These are phyloP conservation scores for Leishmania arabica DNA, from an alignment of 208 protist genomes.

Conservation along the genomic window DNA sequence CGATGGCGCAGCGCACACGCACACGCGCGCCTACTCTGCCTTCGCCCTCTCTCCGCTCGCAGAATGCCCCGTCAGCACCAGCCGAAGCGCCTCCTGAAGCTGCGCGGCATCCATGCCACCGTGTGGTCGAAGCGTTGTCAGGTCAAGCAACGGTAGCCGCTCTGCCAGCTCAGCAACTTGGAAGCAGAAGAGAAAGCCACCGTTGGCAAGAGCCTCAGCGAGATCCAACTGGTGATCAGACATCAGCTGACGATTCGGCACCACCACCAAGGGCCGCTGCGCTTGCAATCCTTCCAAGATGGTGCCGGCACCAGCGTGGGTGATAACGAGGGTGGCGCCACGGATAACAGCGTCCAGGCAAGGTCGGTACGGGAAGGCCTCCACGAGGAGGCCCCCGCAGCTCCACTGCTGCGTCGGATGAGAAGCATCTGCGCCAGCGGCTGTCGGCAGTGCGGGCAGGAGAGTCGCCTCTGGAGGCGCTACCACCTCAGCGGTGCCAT, in stretches of 20 bases:
- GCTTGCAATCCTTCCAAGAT: slow-evolving; percentile 87
- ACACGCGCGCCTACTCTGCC: background rate
- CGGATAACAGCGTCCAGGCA: slow-evolving; percentile 52
- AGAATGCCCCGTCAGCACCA: slow-evolving; percentile 29
- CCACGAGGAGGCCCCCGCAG: slow-evolving; percentile 49
- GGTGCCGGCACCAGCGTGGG: slow-evolving; percentile 91
- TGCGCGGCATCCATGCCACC: slow-evolving; percentile 45
- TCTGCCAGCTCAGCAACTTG: slow-evolving; percentile 41
- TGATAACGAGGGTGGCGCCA: slow-evolving; percentile 71
- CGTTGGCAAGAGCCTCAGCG: slow-evolving; percentile 50
- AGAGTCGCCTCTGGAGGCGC: slow-evolving; percentile 3
- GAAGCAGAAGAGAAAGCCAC: slow-evolving; percentile 69
- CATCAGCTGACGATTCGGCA: slow-evolving; percentile 90
- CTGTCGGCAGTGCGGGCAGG: background rate
- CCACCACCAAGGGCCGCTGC: slow-evolving; percentile 63
- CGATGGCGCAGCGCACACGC: background rate
- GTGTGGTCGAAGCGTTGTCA: slow-evolving; percentile 44
- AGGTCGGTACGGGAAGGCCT: slow-evolving; percentile 74
- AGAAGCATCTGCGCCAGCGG: background rate
- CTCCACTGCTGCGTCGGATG: slow-evolving; percentile 11
- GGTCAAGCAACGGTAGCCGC: slow-evolving; percentile 43
- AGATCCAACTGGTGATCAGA: slow-evolving; percentile 90
- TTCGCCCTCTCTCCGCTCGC: background rate
- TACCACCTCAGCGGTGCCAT: slow-evolving; percentile 48
- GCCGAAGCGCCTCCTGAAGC: slow-evolving; percentile 29